phyloP scores from a whole-genome alignment of 192 early-diverging fungal species.

The Backusella mclennaniae region DNA sequence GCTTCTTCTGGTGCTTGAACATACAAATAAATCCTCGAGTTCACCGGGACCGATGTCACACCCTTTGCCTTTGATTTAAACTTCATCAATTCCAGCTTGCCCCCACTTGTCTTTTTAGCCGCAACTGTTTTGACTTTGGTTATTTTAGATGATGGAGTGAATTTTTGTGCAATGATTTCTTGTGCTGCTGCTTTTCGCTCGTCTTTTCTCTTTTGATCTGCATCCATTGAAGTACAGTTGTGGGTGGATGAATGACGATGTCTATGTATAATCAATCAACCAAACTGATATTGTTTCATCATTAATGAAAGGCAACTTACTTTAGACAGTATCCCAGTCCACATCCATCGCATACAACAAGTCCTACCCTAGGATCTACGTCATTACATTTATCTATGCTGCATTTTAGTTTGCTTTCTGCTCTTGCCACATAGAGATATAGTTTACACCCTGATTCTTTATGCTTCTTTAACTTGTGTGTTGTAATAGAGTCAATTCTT shows the following conservation, averaged over 20 bases:
- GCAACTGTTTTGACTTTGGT: not conserved
- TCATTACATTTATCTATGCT: slow-evolving; percentile 6
- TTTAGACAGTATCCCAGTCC: slow-evolving; percentile 8
- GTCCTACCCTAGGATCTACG: slow-evolving; percentile 15
- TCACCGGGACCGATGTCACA: not conserved
- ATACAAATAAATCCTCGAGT: not conserved
- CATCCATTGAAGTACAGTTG: not conserved
- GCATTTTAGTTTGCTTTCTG: not conserved
- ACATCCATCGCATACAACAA: slow-evolving; percentile 11
- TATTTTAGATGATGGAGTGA: not conserved
- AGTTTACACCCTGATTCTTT: slow-evolving; percentile 4
- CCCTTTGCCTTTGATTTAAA: slow-evolving; percentile 21
- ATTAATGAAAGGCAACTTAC: not conserved
- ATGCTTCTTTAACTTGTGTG: slow-evolving; percentile 1
- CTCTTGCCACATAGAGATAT: not conserved
- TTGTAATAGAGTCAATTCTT: not conserved
- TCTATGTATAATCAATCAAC: not conserved
- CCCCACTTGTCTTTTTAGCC: not conserved
- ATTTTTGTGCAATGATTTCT: slow-evolving; percentile 5
- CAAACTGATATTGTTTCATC: not conserved
- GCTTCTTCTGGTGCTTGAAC: slow-evolving; percentile 7
- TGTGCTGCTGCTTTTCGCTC: slow-evolving; percentile 11
- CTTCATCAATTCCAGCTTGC: slow-evolving; percentile 14
- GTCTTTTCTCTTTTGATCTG: slow-evolving; percentile 1
- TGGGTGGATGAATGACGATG: slow-evolving; percentile 15